Base-by-base conservation (phyloP, 192 early-diverging fungal genomes). In the Phycomyces nitens region DNA sequence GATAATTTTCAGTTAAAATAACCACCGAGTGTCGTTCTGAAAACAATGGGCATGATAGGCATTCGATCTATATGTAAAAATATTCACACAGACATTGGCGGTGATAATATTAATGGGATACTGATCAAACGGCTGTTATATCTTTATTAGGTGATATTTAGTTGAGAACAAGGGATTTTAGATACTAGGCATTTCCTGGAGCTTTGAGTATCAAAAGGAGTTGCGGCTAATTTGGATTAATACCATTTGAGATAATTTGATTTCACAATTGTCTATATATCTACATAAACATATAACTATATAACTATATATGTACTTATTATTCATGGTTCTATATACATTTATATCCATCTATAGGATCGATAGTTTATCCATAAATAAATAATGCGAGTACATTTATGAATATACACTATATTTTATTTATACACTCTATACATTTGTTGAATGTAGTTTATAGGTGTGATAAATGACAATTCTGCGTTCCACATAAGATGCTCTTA, bases 381-480 rank as follows among this genome's bases (percentile, higher is more conserved):
- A 26, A 56, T 9, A 15, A 26, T 27, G 34, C 11, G 26, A 56
- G 21, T 38, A 11, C 0, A 56, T 20, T 5, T 21, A 38, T 29
- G 27, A 38, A 6, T 7, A 40, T 7, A 27, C 3, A 27, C 20
- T 29, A 38, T 20, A 56, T 56, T 39, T 39, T 11, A 38, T 0
- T 56, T 38, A 20, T n/a, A 12, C 34, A 15, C 9, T n/a, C n/a
- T n/a, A n/a, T n/a, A n/a, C n/a, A n/a, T n/a, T n/a, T n/a, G n/a
- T n/a, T n/a, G n/a, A n/a, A n/a, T n/a, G n/a, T n/a, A 29, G n/a
- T 18, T 62, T 21, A 41, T 52, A 21, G 49, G 60, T 3, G 49
- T 29, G 5, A n/a, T 62, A 16, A 62, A 49, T 21, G 60, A 62
- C 39, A 62, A 49, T 0, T 62, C 49, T 41, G 34, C 26, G n/a